Base-by-base conservation (phyloP, 2,329 filamentous ascomycete species). In the Volutella citrinella region DNA sequence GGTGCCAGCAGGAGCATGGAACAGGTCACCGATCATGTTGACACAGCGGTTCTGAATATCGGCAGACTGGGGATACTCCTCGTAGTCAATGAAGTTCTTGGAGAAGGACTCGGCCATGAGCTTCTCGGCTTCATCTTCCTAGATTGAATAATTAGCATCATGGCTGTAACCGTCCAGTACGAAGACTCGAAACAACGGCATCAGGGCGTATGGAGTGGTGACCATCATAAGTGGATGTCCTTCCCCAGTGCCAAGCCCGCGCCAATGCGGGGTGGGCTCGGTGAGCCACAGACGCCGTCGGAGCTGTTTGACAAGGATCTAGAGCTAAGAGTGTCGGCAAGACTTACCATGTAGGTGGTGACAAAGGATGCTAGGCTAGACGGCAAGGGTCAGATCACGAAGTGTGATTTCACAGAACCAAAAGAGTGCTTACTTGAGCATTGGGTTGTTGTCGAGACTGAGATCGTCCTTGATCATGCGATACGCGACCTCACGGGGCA, bases 391-490 rank as follows among this genome's bases (percentile, higher is more conserved):
- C 21, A 23, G 34, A 45, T 23, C 41, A 43, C 32, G 16, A 21
- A 14, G 32, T 31, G 26, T 31, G 20, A 30, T 11, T 9, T 14
- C 7, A 14, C 16, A 19, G 22, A 19, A 6, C 12, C 6, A 7
- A 19, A 7, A 12, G 10, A 14, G 25, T n/a, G 8, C 7, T n/a
- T 66, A 86, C 82, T 84, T 87, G 45, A 95, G 75, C 73, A 89
- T 91, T 8, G 89, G 88, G 51, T 91, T 94, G 36, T 89, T 89
- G 59, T 97, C 91, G 32, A 96, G 71, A 45, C 86, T 93, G 46
- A 96, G 72, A 57, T 95, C 87, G 60, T 96, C 91, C 70, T 88
- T 91, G 72, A 96, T 96, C 86, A 96, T 85, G 30, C 89, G 83
- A 63, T 96, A 95, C n/a, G 91, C 91, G 32, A 95, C 78, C 49